phyloP scores from a whole-genome alignment of 371 early-diverging fungal genomes.

The Rhizopus delemar region DNA sequence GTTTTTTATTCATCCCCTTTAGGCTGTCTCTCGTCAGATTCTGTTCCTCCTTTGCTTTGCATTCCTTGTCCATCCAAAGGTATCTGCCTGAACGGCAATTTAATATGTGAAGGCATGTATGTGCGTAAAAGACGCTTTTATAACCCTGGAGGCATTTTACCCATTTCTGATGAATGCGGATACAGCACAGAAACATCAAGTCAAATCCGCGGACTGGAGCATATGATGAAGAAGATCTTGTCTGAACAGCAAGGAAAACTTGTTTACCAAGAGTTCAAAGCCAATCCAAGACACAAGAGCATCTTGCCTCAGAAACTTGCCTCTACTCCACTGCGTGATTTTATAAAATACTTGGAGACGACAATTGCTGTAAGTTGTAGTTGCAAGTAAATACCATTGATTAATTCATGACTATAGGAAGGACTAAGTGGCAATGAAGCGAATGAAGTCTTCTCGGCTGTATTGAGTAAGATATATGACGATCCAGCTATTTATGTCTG shows the following conservation, averaged over 20 bases:
- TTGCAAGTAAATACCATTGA: neutral
- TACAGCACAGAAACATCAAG: conserved; percentile 18
- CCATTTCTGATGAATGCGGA: conserved; percentile 28
- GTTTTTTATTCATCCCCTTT: neutral
- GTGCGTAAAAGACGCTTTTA: conserved; percentile 20
- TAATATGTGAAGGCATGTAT: conserved; percentile 22
- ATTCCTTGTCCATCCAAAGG: conserved; percentile 32
- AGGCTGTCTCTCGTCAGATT: neutral
- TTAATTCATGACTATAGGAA: neutral
- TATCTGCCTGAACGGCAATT: conserved; percentile 15
- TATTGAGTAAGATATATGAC: conserved; percentile 12
- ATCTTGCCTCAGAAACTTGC: neutral
- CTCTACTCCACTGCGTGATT: conserved; percentile 1
- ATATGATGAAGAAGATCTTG: conserved; percentile 15
- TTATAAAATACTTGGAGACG: conserved; percentile 6
- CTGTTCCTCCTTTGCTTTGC: conserved; percentile 17
- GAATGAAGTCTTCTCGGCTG: conserved; percentile 21
- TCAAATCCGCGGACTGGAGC: conserved; percentile 18
- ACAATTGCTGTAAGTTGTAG: neutral
- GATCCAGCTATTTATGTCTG: conserved; percentile 18
- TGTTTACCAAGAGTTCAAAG: conserved; percentile 8
- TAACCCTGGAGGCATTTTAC: conserved; percentile 13
- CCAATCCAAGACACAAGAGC: neutral
- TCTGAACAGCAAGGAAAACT: conserved; percentile 20
- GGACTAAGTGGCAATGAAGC: conserved; percentile 4